Conservation (phyloP, 192 early-diverging fungal species). For the Dissophora globulifera region DNA sequence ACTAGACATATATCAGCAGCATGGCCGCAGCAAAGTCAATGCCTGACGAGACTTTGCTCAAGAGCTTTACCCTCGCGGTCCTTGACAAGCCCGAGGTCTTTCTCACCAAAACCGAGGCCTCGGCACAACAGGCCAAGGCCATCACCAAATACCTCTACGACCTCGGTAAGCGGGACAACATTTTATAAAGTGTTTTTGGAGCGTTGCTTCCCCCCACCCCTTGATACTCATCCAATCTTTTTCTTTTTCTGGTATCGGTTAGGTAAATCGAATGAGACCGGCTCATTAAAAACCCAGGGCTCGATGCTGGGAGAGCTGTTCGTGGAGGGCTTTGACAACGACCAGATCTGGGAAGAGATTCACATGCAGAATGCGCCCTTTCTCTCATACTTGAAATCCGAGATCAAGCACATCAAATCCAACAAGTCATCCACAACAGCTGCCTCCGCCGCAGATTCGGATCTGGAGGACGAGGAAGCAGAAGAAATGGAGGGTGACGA, state of each 20-base stretch:
- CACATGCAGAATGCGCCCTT: constrained; percentile 87
- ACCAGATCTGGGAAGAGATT: constrained; percentile 96
- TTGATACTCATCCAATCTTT: neutral
- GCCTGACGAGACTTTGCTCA: constrained; percentile 41
- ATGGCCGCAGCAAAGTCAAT: constrained; percentile 28
- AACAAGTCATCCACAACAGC: too few relatives aligned
- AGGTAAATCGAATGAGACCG: constrained; percentile 61
- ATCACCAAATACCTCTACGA: constrained; percentile 65
- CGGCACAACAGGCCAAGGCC: constrained; percentile 53
- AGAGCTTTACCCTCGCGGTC: constrained; percentile 43
- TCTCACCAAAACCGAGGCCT: constrained; percentile 44
- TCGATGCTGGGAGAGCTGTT: constrained; percentile 70
- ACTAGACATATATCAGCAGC: neutral
- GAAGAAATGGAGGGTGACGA: constrained; percentile 60
- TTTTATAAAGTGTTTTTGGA: too few relatives aligned
- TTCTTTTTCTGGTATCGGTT: constrained; percentile 9
- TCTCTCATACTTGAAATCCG: constrained; percentile 67
- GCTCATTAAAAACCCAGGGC: constrained; percentile 50
- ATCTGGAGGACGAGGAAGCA: constrained; percentile 31
- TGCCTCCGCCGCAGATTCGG: constrained; percentile 1
- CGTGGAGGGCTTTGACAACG: constrained; percentile 77
- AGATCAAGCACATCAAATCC: constrained; percentile 58
- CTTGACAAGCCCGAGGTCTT: constrained; percentile 67
- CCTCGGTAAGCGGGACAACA: constrained; percentile 51
- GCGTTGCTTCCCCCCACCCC: neutral